Evolutionary conservation across 176 grass and related monocot species (phyloP), one percentile per base, ranked within the genome.

Genomic region (Zoysia pacifica): DNA sequence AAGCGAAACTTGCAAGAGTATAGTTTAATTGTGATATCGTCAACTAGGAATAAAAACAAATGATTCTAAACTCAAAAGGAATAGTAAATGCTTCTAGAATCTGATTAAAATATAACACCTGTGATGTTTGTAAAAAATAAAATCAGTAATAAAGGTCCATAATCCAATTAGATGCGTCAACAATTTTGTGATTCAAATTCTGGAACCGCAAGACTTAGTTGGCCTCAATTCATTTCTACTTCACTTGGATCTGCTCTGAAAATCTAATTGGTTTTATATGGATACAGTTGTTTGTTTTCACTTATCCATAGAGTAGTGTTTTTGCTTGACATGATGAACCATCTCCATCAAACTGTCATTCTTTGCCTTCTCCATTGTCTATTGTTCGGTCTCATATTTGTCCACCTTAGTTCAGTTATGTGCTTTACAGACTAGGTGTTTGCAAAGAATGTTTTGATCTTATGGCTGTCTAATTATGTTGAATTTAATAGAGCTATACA

Each of bases 41-140:
- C 48, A 39, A 64, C 12, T 63, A 61, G 7, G 7, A 70, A 28
- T 28, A 28, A 28, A 28, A 28, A 28, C 28, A 28, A 28, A 28
- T 28, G 28, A 28, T 28, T 28, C 28, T 28, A 28, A 69, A 56
- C 8, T n/a, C 4, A 56, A 55, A 1, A 15, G 1, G 11, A 28
- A 47, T 11, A 19, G 12, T 74, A 28, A 15, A 51, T 59, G 12
- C 40, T 28, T 28, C 28, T 28, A 41, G 67, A 28, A 66, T 41
- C 55, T 59, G 70, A 12, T 44, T 53, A 38, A 11, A 58, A 43
- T 14, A 60, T 86, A 68, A 9, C 75, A 61, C 12, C 18, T 83
- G 44, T 39, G 6, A 56, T 10, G 51, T 74, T 79, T 69, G 39
- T 20, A 48, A 16, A 55, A 4, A 67, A 28, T 28, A 28, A 28